These are phyloP conservation scores for Salix caprea DNA, from an alignment of 345 rosid species.

Conservation along the genomic window DNA sequence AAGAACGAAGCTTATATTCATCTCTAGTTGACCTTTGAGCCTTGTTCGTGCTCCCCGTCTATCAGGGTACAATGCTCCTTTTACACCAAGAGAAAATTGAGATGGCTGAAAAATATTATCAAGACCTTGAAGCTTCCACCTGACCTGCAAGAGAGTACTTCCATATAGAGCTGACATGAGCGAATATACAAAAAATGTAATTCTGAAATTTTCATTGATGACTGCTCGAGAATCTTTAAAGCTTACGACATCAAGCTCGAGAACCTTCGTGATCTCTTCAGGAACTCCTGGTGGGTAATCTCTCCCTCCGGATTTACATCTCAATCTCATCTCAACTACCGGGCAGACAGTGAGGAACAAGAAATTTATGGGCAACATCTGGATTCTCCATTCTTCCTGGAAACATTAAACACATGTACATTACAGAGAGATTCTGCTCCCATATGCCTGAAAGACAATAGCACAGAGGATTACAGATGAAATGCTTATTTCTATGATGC, in stretches of 20 bases:
- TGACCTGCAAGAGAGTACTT: constrained; percentile 41
- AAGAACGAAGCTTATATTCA: constrained; percentile 66
- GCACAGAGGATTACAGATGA: background rate
- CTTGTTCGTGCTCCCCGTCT: constrained; percentile 42
- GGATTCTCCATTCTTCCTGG: constrained; percentile 85
- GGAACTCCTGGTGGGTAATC: constrained; percentile 74
- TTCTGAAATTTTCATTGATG: background rate
- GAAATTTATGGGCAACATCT: constrained; percentile 78
- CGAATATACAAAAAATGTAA: background rate
- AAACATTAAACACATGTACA: background rate
- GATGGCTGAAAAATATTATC: constrained; percentile 51
- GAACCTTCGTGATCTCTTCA: constrained; percentile 49
- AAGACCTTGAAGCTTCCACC: constrained; percentile 88
- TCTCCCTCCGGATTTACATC: constrained; percentile 55
- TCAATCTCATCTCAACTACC: constrained; percentile 72
- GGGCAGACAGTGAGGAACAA: constrained; percentile 73
- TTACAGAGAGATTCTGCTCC: background rate
- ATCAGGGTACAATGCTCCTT: constrained; percentile 63
- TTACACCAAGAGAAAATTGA: constrained; percentile 57
- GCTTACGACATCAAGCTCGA: constrained; percentile 75
- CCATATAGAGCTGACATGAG: background rate
- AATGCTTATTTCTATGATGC: background rate
- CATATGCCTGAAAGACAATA: background rate
- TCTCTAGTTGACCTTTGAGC: constrained; percentile 73
- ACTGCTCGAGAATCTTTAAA: background rate